Evolutionary conservation across 805 yeast genomes (phyloP).

Genomic region (Yamadazyma paraphyllophila): DNA sequence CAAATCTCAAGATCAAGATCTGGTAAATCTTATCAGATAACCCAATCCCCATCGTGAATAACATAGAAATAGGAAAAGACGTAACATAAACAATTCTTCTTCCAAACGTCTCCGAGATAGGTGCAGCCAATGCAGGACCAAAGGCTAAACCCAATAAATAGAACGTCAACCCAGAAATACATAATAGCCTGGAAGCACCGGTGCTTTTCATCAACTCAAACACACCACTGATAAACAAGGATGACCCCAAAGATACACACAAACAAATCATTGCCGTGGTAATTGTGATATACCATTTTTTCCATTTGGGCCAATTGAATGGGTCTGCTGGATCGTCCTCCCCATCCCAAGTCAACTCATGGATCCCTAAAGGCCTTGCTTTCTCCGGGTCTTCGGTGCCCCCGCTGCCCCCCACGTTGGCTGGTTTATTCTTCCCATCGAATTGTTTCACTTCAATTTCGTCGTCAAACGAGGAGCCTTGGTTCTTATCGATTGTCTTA

Average conservation of each 20-base stretch:
- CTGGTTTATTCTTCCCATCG: neutral
- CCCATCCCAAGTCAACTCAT: slow-evolving; percentile 53
- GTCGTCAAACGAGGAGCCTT: slow-evolving; percentile 3
- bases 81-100: slow-evolving; percentile 58
- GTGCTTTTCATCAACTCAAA: slow-evolving; percentile 49
- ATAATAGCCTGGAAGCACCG: slow-evolving; percentile 58
- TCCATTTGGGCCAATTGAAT: slow-evolving; percentile 62
- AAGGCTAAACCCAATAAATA: slow-evolving; percentile 69
- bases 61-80: slow-evolving; percentile 65
- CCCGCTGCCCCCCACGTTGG: neutral
- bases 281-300: slow-evolving; percentile 66
- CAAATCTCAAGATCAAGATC: slow-evolving; percentile 66
- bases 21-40: slow-evolving; percentile 58
- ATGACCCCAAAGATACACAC: slow-evolving; percentile 73
- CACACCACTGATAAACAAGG: slow-evolving; percentile 65
- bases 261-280: slow-evolving; percentile 63
- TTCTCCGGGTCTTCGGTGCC: neutral
- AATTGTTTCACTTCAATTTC: neutral
- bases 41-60: slow-evolving; percentile 74
- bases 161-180: slow-evolving; percentile 65
- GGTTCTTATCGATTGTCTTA: neutral
- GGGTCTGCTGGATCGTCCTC: slow-evolving; percentile 65
- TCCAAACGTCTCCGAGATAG: slow-evolving; percentile 68
- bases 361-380: slow-evolving; percentile 12
- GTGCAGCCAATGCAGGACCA: slow-evolving; percentile 72